Evolutionary conservation across 495 filamentous ascomycete species (phyloP).

Genomic region (Penicillium fimorum): DNA sequence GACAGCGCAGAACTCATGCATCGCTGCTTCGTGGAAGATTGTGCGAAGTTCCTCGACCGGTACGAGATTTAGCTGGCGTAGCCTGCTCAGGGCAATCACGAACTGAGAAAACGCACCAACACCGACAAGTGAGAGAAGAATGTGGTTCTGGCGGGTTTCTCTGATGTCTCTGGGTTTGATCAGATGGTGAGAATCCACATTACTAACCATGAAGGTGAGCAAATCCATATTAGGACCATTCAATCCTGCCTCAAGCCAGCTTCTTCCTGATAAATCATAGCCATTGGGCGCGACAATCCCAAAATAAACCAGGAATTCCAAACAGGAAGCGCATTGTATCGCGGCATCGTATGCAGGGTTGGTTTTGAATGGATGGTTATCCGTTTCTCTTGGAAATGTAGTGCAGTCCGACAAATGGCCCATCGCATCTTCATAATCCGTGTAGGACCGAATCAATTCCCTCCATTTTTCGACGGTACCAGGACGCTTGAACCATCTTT

Average conservation of each 20-base stretch:
- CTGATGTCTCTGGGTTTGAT: not conserved
- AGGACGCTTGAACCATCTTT: not conserved
- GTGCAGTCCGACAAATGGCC: not conserved
- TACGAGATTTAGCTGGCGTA: not conserved
- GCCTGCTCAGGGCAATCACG: not conserved
- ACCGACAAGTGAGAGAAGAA: constrained; percentile 1
- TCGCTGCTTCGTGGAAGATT: constrained; percentile 2
- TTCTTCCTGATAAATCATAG: constrained; percentile 3
- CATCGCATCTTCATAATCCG: not conserved
- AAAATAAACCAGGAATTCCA: not conserved
- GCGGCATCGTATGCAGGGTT: constrained; percentile 3
- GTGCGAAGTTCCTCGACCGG: not conserved
- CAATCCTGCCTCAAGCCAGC: constrained; percentile 2
- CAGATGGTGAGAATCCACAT: not conserved
- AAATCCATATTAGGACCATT: constrained; percentile 1
- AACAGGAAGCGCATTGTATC: not conserved
- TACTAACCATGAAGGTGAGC: not conserved
- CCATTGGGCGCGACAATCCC: not conserved
- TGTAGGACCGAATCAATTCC: not conserved
- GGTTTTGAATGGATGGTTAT: not conserved
- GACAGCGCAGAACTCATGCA: constrained; percentile 1
- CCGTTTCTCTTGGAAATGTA: not conserved
- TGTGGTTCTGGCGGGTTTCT: constrained; percentile 1
- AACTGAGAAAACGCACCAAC: not conserved
- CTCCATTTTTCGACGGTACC: not conserved